Evolutionary conservation across 2,329 filamentous ascomycete species (phyloP).

Genomic region (Beauveria pseudobassiana): DNA sequence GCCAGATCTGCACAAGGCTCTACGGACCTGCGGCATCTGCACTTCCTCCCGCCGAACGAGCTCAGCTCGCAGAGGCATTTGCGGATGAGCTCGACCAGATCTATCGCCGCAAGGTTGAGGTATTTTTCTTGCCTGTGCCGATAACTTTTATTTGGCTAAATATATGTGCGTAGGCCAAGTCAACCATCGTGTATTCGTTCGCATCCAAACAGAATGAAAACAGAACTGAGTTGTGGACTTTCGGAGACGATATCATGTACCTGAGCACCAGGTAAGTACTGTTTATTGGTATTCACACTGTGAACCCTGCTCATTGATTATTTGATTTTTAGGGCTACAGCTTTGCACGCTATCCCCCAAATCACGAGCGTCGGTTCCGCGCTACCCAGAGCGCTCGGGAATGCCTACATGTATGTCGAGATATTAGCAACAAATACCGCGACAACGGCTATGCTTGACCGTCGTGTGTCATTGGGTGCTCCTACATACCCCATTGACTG

Average conservation of each 20-base stretch:
- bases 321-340: background rate
- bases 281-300: background rate
- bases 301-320: background rate
- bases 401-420: background rate
- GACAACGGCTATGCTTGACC: background rate
- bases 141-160: background rate
- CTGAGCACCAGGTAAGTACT: background rate
- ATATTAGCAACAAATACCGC: background rate
- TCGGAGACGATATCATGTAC: background rate
- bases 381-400: background rate
- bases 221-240: background rate
- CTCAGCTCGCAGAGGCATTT: background rate
- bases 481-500: background rate
- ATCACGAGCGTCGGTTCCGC: background rate
- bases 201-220: background rate
- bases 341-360: background rate
- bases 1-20: background rate
- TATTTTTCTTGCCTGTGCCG: background rate
- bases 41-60: background rate
- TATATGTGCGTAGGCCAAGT: background rate
- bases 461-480: constrained; percentile 3
- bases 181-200: background rate
- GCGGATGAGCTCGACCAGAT: constrained; percentile 3
- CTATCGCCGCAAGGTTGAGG: background rate
- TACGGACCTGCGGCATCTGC: constrained; percentile 1